These are phyloP conservation scores for Nemania sp. DNA, from an alignment of 2,329 filamentous ascomycete species.

Conservation along the genomic window DNA sequence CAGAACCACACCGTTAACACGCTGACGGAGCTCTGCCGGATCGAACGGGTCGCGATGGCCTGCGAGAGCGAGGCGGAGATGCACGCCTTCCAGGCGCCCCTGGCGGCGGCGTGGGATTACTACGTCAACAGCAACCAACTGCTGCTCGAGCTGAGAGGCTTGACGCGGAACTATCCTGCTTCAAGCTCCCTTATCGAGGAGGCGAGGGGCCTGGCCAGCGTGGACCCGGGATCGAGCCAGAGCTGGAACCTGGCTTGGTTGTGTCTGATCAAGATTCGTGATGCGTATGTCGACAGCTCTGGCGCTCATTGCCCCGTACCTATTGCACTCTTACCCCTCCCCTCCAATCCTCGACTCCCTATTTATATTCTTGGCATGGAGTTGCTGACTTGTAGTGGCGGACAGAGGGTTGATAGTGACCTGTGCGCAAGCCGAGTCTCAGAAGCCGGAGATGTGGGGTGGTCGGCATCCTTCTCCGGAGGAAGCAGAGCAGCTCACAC, in stretches of 20 bases:
- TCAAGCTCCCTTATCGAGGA: slow-evolving; percentile 67
- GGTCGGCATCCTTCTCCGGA: slow-evolving; percentile 58
- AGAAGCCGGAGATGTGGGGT: slow-evolving; percentile 72
- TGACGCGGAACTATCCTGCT: slow-evolving; percentile 71
- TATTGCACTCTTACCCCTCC: not conserved
- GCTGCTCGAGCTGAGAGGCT: slow-evolving; percentile 68
- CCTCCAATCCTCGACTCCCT: not conserved
- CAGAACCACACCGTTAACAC: slow-evolving; percentile 73
- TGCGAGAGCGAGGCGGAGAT: slow-evolving; percentile 63
- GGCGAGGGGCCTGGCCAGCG: slow-evolving; percentile 65
- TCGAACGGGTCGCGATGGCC: slow-evolving; percentile 67
- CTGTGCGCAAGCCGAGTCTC: slow-evolving; percentile 65
- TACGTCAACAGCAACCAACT: slow-evolving; percentile 74
- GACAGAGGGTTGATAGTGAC: slow-evolving; percentile 61
- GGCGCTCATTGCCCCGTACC: not conserved
- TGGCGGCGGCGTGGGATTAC: slow-evolving; percentile 73
- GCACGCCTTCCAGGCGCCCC: slow-evolving; percentile 61
- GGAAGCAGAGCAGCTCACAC: slow-evolving; percentile 62
- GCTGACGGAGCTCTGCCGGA: slow-evolving; percentile 70
- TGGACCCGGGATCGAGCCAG: slow-evolving; percentile 66
- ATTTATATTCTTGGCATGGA: not conserved
- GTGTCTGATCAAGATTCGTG: slow-evolving; percentile 67
- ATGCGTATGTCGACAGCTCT: slow-evolving; percentile 56
- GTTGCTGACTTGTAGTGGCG: not conserved
- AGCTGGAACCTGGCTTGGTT: slow-evolving; percentile 82